phyloP scores from a whole-genome alignment of 768 basidiomycete genomes.

The Mycena amicta region DNA sequence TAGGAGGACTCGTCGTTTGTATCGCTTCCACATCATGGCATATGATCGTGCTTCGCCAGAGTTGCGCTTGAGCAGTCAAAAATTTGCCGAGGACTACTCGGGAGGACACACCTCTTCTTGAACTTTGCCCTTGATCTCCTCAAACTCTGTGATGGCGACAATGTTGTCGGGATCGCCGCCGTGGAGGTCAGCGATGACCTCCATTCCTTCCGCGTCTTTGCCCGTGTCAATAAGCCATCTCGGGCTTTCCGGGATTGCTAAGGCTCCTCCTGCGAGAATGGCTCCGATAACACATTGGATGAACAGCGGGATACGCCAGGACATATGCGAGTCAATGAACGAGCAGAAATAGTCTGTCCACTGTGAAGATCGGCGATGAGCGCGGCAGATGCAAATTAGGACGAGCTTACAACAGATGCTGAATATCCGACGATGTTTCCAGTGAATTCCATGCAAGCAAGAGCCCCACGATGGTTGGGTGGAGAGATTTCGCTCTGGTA shows the following conservation, averaged over 20 bases:
- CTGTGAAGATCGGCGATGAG: constrained; percentile 35
- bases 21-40: constrained; percentile 80
- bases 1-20: constrained; percentile 84
- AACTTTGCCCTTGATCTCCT: constrained; percentile 85
- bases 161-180: constrained; percentile 74
- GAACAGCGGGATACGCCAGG: constrained; percentile 91
- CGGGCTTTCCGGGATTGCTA: constrained; percentile 90
- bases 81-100: not conserved
- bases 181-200: constrained; percentile 85
- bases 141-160: constrained; percentile 79
- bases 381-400: constrained; percentile 2
- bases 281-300: constrained; percentile 86
- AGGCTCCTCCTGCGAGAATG: constrained; percentile 76
- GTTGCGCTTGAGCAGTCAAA: constrained; percentile 54
- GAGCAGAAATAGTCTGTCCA: constrained; percentile 97
- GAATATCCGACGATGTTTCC: constrained; percentile 92
- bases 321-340: constrained; percentile 78
- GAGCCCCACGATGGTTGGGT: constrained; percentile 86
- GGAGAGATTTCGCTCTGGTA: constrained; percentile 97
- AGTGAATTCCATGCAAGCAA: constrained; percentile 96
- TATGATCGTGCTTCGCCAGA: constrained; percentile 79
- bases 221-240: constrained; percentile 92
- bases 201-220: constrained; percentile 80
- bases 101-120: constrained; percentile 59
- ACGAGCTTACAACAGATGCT: constrained; percentile 74